Evolutionary conservation across 2,329 filamentous ascomycete species (phyloP), one percentile per base, ranked within the genome.

Genomic region (Canariomyces notabilis): DNA sequence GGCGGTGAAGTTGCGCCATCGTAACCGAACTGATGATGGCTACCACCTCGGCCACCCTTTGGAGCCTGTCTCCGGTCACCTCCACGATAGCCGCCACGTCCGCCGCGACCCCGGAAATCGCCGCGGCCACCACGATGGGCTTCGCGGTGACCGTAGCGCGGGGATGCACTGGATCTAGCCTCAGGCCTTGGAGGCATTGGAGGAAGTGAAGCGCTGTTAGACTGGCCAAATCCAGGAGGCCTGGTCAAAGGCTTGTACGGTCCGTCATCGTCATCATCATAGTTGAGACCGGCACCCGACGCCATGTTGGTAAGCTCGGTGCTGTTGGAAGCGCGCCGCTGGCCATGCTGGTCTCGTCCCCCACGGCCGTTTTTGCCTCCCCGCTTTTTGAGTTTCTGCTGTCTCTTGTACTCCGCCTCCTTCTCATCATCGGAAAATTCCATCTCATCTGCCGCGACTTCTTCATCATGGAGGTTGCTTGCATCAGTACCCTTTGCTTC

Each of bases 401-500:
- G 75, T 46, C 78, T 72, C 69, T 85, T 94, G 62, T 89, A 81
- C 57, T 89, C 87, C 6, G 85, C 85, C 66, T 98, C 93, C 57
- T 87, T 86, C 67, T 98, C 93, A 59, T 98, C 93, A 57, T 98
- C 93, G 0, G 91, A 96, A 64, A 97, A 97, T 62, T 97, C 93
- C 57, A 89, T 79, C 63, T 97, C 91, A 31, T 95, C 87, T 23
- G 86, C 84, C 14, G 71, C 82, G 6, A 89, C 77, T 68, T 97
- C 91, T 64, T 98, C 93, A 57, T 97, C 93, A 65, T 95, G 86
- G 44, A 95, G 76, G 62, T 97, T 97, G 42, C 89, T 95, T 7
- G 93, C 91, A 65, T 98, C 93, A 8, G 89, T 93, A 49, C 89
- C 89, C 68, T 95, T 97, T 59, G 85, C 64, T 42, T 75, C 77